phyloP scores from a whole-genome alignment of 305 asterid species.

The Petunia hybrid region DNA sequence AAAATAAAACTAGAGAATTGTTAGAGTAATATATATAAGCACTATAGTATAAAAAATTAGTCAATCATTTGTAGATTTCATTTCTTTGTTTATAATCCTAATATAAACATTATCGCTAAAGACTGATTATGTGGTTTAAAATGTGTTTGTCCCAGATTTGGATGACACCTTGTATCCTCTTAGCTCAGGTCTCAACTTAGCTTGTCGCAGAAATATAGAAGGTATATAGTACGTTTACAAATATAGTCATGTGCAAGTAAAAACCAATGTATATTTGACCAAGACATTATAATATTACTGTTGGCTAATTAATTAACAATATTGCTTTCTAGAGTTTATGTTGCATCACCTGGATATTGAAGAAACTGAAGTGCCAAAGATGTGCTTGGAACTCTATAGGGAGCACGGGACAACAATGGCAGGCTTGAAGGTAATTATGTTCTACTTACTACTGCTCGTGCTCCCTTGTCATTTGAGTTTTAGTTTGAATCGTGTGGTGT shows the following conservation, averaged over 20 bases:
- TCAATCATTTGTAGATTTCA: not conserved
- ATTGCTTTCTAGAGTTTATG: constrained; percentile 69
- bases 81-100: not conserved
- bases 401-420: constrained; percentile 96
- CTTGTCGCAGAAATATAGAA: constrained; percentile 84
- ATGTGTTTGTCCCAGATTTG: constrained; percentile 56
- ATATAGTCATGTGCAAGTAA: not conserved
- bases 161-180: constrained; percentile 89
- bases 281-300: not conserved
- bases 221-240: constrained; percentile 42
- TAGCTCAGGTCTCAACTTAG: constrained; percentile 81
- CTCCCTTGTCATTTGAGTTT: too few species aligned
- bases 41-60: too few species aligned
- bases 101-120: not conserved
- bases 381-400: constrained; percentile 85
- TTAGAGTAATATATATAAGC: too few species aligned
- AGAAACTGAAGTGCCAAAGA: constrained; percentile 71
- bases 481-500: not conserved
- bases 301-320: not conserved
- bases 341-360: constrained; percentile 64
- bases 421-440: constrained; percentile 69
- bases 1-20: too few species aligned
- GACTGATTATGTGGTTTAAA: not conserved
- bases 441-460: not conserved
- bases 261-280: not conserved